Base-by-base conservation (phyloP, 495 filamentous ascomycete genomes). In the Neurospora cerealis region DNA sequence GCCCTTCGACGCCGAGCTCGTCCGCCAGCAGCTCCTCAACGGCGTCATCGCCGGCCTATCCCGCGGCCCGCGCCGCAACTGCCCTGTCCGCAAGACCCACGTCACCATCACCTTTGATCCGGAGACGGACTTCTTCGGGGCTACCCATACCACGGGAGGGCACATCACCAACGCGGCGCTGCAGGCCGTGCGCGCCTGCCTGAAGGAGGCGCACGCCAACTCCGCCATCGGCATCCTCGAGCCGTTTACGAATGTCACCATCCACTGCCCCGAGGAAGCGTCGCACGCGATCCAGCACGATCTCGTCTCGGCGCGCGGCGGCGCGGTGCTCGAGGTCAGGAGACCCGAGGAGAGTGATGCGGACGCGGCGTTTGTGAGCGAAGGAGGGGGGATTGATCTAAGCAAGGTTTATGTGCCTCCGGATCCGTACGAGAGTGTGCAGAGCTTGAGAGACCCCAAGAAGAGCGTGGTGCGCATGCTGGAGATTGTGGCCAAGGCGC, bases 251-350 rank as follows among this genome's bases (percentile, higher is more conserved):
- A 88, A 90, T 74, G 94, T 93, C 11, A 89, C 88, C 21, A 95
- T 99, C 78, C 87, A 86, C 80, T 91, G 95, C 72, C 91, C 95
- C 78, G 96, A 98, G 83, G 87, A 86, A 17, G 89, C 88, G 34
- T 87, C 97, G 24, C 93, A 94, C 15, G 86, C 88, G 4, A 93
- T 99, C n/a, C 92, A 97, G 60, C 93, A 96, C 74, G 96, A 99
- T 78, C 87, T 99, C 48, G 91, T 89, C 19, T 89, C 93, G 15
- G 89, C 89, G 0, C 88, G 95, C 2, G 96, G 96, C 69, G 96
- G 95, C 0, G 91, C 91, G 71, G 92, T 98, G 37, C 79, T 96
- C 71, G 93, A 93, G 42, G 89, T 98, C 13, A 90, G 91, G 71
- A 90, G 92, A 71, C 87, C 90, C 72, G 72, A 84, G 79, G 73